phyloP scores from a whole-genome alignment of 1,284 basidiomycete genomes.

The Ustilago shanxiensis region DNA sequence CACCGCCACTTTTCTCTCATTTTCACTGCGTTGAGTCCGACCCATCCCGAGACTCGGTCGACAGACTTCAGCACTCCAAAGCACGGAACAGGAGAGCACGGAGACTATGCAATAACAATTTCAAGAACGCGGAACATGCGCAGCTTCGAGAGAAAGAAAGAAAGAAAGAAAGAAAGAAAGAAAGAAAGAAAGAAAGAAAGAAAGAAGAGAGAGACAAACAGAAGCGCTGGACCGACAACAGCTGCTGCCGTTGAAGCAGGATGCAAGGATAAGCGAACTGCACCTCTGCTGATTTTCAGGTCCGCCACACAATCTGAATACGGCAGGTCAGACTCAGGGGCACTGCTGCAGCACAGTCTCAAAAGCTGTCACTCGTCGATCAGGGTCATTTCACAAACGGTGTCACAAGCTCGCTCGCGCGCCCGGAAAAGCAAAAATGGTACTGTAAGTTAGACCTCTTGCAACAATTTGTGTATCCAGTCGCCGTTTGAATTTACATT shows the following conservation, averaged over 20 bases:
- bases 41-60: no score
- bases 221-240: no score
- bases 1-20: not conserved
- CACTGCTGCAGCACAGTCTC: not conserved
- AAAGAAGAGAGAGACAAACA: no score
- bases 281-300: not conserved
- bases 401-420: not conserved
- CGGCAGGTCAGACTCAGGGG: constrained; percentile 9
- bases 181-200: not conserved
- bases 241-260: no score
- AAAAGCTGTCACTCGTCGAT: constrained; percentile 2
- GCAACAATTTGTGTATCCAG: constrained; percentile 11
- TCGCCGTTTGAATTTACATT: constrained; percentile 16
- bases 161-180: no score
- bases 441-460: constrained; percentile 2
- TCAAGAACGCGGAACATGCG: not conserved
- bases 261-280: not conserved
- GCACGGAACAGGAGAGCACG: no score
- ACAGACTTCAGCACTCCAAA: no score
- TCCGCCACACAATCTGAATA: constrained; percentile 10
- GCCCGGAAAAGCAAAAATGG: no score
- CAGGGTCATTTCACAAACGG: not conserved
- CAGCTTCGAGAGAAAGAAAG: not conserved
- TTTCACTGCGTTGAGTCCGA: not conserved
- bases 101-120: no score